Evolutionary conservation across 129 eudicot species (phyloP).

Genomic region (Flaveria trinervia): DNA sequence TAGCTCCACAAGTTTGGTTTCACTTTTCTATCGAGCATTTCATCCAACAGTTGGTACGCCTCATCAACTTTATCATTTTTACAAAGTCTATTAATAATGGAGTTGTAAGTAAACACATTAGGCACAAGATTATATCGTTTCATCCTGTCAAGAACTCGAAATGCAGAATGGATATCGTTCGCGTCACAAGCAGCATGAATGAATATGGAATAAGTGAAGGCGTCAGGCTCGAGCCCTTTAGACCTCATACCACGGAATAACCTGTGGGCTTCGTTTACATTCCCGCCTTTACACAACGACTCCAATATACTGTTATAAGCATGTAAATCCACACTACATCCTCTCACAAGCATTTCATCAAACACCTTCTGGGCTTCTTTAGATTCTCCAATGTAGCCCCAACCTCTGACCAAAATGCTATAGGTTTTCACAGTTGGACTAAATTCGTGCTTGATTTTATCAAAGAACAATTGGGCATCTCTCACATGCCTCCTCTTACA

Average conservation of each 20-base stretch:
- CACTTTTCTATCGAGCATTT: slow-evolving; percentile 62
- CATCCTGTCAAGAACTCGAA: slow-evolving; percentile 76
- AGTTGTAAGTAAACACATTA: slow-evolving; percentile 75
- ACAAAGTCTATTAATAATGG: slow-evolving; percentile 61
- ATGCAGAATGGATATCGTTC: slow-evolving; percentile 64
- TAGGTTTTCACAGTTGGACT: slow-evolving; percentile 51
- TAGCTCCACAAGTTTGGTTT: slow-evolving; percentile 83
- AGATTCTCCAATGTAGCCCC: slow-evolving; percentile 70
- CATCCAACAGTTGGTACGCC: slow-evolving; percentile 68
- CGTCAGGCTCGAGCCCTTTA: slow-evolving; percentile 75
- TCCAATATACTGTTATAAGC: slow-evolving; percentile 79
- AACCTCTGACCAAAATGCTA: slow-evolving; percentile 77
- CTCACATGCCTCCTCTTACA: slow-evolving; percentile 75
- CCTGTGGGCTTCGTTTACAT: slow-evolving; percentile 62
- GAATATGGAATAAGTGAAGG: slow-evolving; percentile 68
- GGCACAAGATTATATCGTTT: slow-evolving; percentile 69
- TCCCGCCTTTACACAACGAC: slow-evolving; percentile 71
- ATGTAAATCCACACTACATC: slow-evolving; percentile 62
- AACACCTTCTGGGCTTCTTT: slow-evolving; percentile 60
- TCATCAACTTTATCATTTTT: slow-evolving; percentile 62
- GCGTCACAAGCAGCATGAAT: slow-evolving; percentile 65
- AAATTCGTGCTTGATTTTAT: slow-evolving; percentile 47
- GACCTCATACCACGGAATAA: slow-evolving; percentile 55
- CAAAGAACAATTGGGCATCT: slow-evolving; percentile 74
- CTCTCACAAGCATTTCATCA: slow-evolving; percentile 81